phyloP scores from a whole-genome alignment of 768 basidiomycete species.

The Myochromella boudieri region DNA sequence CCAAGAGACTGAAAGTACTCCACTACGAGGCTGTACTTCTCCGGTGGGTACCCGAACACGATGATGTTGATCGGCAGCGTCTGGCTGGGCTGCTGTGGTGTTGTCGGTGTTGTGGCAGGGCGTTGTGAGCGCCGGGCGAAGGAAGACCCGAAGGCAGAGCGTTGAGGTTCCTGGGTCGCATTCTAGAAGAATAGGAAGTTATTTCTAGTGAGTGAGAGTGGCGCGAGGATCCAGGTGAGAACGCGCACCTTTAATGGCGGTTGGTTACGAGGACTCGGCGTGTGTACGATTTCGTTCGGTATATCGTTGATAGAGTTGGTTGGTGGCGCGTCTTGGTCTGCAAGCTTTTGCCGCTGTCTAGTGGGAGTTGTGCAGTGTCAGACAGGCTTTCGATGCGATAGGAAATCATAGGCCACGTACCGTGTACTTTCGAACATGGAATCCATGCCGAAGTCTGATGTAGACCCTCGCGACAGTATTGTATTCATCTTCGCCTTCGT shows the following conservation, averaged over 20 bases:
- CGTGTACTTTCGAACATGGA: slow-evolving; percentile 81
- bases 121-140: slow-evolving; percentile 35
- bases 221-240: slow-evolving; percentile 2
- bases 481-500: slow-evolving; percentile 83
- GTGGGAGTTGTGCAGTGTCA: neutral
- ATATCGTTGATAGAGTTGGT: slow-evolving; percentile 75
- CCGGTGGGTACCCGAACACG: slow-evolving; percentile 87
- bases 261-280: slow-evolving; percentile 39
- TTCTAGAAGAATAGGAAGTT: slow-evolving; percentile 25
- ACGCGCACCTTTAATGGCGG: slow-evolving; percentile 43
- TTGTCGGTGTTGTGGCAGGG: slow-evolving; percentile 23
- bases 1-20: slow-evolving; percentile 79
- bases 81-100: slow-evolving; percentile 30
- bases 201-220: slow-evolving; percentile 2
- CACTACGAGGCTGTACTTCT: slow-evolving; percentile 68
- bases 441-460: slow-evolving; percentile 78
- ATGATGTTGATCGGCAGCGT: slow-evolving; percentile 67
- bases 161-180: slow-evolving; percentile 41
- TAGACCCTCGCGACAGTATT: slow-evolving; percentile 58
- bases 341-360: slow-evolving; percentile 60
- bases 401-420: slow-evolving; percentile 28
- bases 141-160: slow-evolving; percentile 34
- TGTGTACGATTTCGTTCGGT: slow-evolving; percentile 52
- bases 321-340: slow-evolving; percentile 82
- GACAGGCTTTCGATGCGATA: neutral